Percentiles rank a stretch among this genome's conserved stretches.
phyloP scores from a whole-genome alignment of 352 stramenopile genomes.

The Phytophthora kernoviae region DNA sequence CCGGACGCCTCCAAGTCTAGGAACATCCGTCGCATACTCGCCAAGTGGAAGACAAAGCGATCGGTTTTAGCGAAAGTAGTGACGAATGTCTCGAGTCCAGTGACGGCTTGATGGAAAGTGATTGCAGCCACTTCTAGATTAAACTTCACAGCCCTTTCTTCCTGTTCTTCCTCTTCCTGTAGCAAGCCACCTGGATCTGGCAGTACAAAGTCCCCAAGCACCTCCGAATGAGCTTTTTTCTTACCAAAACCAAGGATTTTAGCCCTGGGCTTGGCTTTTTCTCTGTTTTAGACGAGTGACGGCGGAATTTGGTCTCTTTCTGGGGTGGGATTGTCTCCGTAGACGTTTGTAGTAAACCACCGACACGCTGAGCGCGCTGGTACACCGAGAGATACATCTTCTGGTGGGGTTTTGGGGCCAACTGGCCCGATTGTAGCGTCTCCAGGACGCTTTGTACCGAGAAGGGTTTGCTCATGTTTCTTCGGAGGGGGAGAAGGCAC shows the following conservation, averaged over 20 bases:
- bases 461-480: too few relatives aligned
- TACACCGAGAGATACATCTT: not conserved
- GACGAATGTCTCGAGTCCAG: constrained; percentile 4
- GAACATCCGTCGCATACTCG: constrained; percentile 29
- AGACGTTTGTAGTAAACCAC: too few relatives aligned
- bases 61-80: constrained; percentile 23
- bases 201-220: not conserved
- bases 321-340: too few relatives aligned
- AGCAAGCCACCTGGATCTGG: too few relatives aligned
- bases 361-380: too few relatives aligned
- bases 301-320: constrained; percentile 3
- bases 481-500: too few relatives aligned
- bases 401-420: not conserved
- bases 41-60: constrained; percentile 25
- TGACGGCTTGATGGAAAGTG: constrained; percentile 8
- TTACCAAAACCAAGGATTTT: not conserved
- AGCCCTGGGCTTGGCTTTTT: constrained; percentile 15
- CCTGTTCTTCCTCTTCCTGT: too few relatives aligned
- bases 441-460: too few relatives aligned
- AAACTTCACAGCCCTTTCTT: not conserved
- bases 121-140: constrained; percentile 1
- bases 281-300: constrained; percentile 18
- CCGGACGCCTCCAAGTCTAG: constrained; percentile 12
- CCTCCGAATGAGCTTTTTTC: constrained; percentile 10
- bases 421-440: not conserved